Evolutionary conservation across 176 grass and related monocot species (phyloP).

Genomic region (Cenchrus purpureus): DNA sequence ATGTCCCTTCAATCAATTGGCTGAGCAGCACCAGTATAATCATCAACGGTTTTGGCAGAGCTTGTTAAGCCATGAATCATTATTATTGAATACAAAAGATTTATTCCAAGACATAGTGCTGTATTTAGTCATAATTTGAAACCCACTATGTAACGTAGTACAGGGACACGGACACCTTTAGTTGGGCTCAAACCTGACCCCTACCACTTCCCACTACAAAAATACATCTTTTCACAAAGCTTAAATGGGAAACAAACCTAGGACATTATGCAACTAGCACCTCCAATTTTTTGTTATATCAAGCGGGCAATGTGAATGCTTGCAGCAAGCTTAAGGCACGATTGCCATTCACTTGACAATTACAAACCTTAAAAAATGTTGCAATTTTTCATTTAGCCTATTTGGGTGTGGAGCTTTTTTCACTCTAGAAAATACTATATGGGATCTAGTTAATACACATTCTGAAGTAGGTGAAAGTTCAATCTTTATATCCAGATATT

Average conservation of each 20-base stretch:
- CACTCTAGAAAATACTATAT: neutral
- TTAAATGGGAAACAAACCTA: slow-evolving; percentile 6
- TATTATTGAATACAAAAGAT: neutral
- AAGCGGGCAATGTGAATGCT: neutral
- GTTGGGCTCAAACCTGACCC: slow-evolving; percentile 25
- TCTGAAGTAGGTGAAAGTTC: too few relatives aligned
- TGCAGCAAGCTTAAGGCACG: neutral
- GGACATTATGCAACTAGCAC: slow-evolving; percentile 16
- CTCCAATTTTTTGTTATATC: neutral
- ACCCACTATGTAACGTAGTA: slow-evolving; percentile 42
- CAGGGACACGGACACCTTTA: slow-evolving; percentile 39
- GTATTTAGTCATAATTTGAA: slow-evolving; percentile 37
- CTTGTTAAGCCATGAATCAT: slow-evolving; percentile 17
- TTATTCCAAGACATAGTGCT: slow-evolving; percentile 33
- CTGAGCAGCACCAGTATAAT: neutral
- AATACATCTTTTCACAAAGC: slow-evolving; percentile 42
- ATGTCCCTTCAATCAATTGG: neutral
- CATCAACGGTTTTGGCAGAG: neutral
- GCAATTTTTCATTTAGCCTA: neutral
- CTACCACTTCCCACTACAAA: slow-evolving; percentile 29
- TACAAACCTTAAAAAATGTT: neutral
- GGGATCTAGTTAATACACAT: too few relatives aligned
- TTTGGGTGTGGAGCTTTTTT: neutral
- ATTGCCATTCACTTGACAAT: neutral
- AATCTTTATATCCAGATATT: too few relatives aligned